phyloP scores from a whole-genome alignment of 2,329 filamentous ascomycete genomes.

The Phialophora expanda region DNA sequence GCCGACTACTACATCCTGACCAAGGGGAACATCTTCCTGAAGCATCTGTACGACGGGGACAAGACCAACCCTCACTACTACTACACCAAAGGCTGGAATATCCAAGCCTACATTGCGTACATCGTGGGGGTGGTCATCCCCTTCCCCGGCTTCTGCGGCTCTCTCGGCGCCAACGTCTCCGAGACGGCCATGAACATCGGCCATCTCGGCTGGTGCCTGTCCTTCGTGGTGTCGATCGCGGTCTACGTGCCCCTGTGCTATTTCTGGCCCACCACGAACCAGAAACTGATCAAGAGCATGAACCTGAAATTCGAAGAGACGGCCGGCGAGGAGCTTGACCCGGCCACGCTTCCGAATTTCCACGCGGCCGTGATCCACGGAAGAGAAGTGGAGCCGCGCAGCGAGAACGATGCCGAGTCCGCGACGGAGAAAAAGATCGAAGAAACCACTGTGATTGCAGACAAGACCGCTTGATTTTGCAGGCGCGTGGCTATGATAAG shows the following conservation, averaged over 20 bases:
- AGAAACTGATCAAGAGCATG: too few relatives aligned
- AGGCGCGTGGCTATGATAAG: too few relatives aligned
- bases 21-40: slow-evolving; percentile 17
- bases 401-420: too few relatives aligned
- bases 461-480: too few relatives aligned
- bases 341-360: too few relatives aligned
- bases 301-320: too few relatives aligned
- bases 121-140: slow-evolving; percentile 15
- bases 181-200: slow-evolving; percentile 13
- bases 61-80: slow-evolving; percentile 12
- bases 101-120: slow-evolving; percentile 17
- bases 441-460: too few relatives aligned
- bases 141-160: slow-evolving; percentile 17
- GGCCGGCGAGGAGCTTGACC: too few relatives aligned
- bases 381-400: too few relatives aligned
- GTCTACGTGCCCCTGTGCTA: neutral
- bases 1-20: slow-evolving; percentile 18
- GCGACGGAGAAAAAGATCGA: too few relatives aligned
- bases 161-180: slow-evolving; percentile 13
- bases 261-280: too few relatives aligned
- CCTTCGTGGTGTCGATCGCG: slow-evolving; percentile 8
- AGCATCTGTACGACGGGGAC: slow-evolving; percentile 14
- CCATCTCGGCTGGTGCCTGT: slow-evolving; percentile 15
- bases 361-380: too few relatives aligned
- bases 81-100: slow-evolving; percentile 16